Conservation (phyloP, 495 filamentous ascomycete species). For the Terfezia boudieri region DNA sequence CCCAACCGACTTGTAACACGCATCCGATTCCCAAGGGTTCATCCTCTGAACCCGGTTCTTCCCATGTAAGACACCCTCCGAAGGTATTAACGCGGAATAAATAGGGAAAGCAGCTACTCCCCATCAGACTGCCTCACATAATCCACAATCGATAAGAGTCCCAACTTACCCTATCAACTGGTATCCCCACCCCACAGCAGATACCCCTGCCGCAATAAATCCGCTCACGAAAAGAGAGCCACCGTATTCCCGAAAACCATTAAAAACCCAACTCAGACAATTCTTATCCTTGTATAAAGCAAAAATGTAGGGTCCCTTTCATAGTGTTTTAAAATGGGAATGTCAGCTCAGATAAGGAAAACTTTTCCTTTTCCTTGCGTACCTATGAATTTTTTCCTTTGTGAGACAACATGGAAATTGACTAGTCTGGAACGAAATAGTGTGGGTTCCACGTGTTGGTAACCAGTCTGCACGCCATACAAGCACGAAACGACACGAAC, state of each 20-base stretch:
- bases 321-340: background rate
- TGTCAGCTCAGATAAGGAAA: background rate
- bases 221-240: constrained; percentile 30
- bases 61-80: too few relatives aligned
- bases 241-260: constrained; percentile 25
- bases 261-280: constrained; percentile 5
- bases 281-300: constrained; percentile 31
- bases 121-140: too few relatives aligned
- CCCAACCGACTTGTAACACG: too few relatives aligned
- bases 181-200: constrained; percentile 25
- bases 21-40: too few relatives aligned
- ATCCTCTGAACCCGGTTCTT: too few relatives aligned
- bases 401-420: too few relatives aligned
- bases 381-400: background rate
- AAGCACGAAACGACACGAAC: constrained; percentile 22
- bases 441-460: constrained; percentile 1
- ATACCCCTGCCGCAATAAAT: constrained; percentile 28
- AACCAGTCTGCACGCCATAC: constrained; percentile 33
- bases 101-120: too few relatives aligned
- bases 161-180: constrained; percentile 25
- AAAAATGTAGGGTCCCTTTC: constrained; percentile 31
- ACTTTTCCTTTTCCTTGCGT: too few relatives aligned
- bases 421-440: too few relatives aligned
- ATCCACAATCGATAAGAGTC: background rate
- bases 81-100: too few relatives aligned